Evolutionary conservation across 768 basidiomycete species (phyloP).

Genomic region (Suillus weaverae): DNA sequence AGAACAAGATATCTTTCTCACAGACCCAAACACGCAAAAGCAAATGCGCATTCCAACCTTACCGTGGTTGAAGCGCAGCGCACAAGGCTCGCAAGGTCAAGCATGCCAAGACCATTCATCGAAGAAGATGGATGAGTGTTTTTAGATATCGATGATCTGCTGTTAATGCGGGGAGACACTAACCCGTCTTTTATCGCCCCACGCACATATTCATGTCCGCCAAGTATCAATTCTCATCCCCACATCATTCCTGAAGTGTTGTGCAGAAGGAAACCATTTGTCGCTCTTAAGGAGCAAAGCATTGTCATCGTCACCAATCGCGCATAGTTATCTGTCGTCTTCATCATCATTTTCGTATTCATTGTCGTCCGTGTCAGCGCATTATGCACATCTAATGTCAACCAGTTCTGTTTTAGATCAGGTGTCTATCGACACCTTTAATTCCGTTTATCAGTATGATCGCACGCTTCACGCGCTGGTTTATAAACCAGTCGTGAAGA

Average conservation of each 20-base stretch:
- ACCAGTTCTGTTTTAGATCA: fast-evolving
- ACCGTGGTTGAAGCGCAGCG: not conserved
- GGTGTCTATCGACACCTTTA: not conserved
- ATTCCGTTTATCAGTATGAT: not conserved
- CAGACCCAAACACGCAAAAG: not conserved
- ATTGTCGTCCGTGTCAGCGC: not conserved
- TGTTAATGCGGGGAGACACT: not conserved
- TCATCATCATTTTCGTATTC: too few relatives aligned
- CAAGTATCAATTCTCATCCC: too few relatives aligned
- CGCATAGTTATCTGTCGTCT: too few relatives aligned
- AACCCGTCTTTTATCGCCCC: too few relatives aligned
- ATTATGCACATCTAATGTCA: not conserved
- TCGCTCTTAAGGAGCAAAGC: too few relatives aligned
- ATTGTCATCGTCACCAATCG: too few relatives aligned
- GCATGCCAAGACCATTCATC: too few relatives aligned
- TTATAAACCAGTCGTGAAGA: not conserved
- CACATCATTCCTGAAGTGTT: too few relatives aligned
- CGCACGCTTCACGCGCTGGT: not conserved
- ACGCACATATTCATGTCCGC: too few relatives aligned
- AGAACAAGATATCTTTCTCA: not conserved
- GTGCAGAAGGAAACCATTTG: too few relatives aligned
- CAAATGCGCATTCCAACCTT: not conserved
- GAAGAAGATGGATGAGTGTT: not conserved
- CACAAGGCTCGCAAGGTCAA: too few relatives aligned
- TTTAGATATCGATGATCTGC: not conserved